Percentiles rank a stretch among this genome's conserved stretches.
Conservation (phyloP, 345 rosid species). For the Lumnitzera racemosa region DNA sequence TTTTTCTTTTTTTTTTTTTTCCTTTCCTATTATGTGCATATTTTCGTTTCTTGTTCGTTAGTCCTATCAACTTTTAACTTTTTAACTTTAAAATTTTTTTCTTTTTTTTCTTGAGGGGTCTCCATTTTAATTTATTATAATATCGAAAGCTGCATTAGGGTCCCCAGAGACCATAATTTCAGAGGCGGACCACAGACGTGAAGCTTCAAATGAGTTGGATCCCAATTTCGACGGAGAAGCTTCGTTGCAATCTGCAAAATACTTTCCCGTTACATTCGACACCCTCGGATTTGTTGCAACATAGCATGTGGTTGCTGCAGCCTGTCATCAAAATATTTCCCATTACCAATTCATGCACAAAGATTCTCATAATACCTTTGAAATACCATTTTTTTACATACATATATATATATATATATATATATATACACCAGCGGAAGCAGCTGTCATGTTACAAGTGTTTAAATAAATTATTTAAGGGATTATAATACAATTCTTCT, state of each 20-base stretch:
- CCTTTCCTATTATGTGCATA: neutral
- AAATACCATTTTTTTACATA: no score
- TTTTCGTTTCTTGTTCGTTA: neutral
- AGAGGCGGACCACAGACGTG: conserved; percentile 74
- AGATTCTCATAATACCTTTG: no score
- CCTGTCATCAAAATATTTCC: conserved; percentile 24
- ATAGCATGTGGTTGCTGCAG: conserved; percentile 93
- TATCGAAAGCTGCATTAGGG: conserved; percentile 35
- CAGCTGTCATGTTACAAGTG: no score
- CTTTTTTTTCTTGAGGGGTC: neutral
- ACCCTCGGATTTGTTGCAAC: conserved; percentile 67
- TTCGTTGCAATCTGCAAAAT: conserved; percentile 89
- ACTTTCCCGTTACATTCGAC: conserved; percentile 53
- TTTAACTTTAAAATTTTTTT: neutral
- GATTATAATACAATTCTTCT: no score
- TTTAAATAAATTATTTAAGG: no score
- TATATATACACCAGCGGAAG: no score
- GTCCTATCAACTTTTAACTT: neutral
- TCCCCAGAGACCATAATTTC: conserved; percentile 67
- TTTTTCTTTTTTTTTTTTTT: neutral
- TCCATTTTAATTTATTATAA: no score
- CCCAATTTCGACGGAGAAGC: conserved; percentile 66
- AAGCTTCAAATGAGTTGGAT: conserved; percentile 58
- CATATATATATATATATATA: no score
- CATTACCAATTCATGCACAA: no score